Evolutionary conservation across 2,329 filamentous ascomycete species (phyloP), one percentile per base, ranked within the genome.

Genomic region (Lachnellula suecica): DNA sequence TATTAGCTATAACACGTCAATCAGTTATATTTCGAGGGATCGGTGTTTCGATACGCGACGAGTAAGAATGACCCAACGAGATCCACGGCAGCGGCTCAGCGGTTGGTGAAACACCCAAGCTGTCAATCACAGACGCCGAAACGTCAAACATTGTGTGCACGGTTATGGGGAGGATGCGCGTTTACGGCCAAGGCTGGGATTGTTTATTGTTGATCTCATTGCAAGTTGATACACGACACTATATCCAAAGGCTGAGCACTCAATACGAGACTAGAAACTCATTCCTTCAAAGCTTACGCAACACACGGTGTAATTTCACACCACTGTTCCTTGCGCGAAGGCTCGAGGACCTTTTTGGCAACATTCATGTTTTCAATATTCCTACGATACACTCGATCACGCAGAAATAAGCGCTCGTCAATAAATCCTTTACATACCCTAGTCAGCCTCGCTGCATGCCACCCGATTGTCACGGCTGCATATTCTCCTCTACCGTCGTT

Each of bases 21-120:
- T n/a, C n/a, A n/a, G n/a, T n/a, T n/a, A n/a, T n/a, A n/a, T n/a
- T n/a, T n/a, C n/a, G n/a, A n/a, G n/a, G n/a, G n/a, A n/a, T n/a
- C n/a, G n/a, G n/a, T n/a, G n/a, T n/a, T n/a, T n/a, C n/a, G n/a
- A n/a, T n/a, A n/a, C n/a, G n/a, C n/a, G n/a, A n/a, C n/a, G 37
- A 52, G 44, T 51, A 29, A 44, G 35, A 55, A 43, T 31, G n/a
- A 13, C 13, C 11, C 20, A 20, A 19, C 19, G 24, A 20, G 6
- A 9, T 1, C 25, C 15, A 19, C 42, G 17, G 15, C 43, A 11
- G 52, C 52, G 48, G 52, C 52, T 54, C 27, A 25, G 52, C 57
- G 51, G 54, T 52, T 57, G 41, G 57, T 49, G 49, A 59, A 57
- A 51, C 47, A 44, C 51, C 47, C 42, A 47, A 46, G 48, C 51